Base-by-base conservation (phyloP, 2,329 filamentous ascomycete species). In the Alternaria sp. region DNA sequence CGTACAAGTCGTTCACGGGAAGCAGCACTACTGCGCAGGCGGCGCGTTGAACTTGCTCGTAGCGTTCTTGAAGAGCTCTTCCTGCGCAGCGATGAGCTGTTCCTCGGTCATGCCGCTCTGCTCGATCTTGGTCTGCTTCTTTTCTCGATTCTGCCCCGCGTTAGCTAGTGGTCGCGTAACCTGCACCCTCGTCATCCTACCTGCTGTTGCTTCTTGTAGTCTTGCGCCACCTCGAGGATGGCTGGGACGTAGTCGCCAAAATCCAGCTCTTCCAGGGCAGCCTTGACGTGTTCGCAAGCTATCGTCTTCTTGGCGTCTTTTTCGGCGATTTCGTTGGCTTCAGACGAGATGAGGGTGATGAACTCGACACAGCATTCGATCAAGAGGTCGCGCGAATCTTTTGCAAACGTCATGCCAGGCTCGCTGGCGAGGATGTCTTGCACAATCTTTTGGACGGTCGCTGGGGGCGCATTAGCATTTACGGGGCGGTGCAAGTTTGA, bases 321-420 rank as follows among this genome's bases (percentile, higher is more conserved):
- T 79, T 99, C 95, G 12, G 94, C 96, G 67, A 99, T 99, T 74
- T 99, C 95, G 80, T 99, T 99, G 64, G 95, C 95, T 82, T 99
- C 94, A 49, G 93, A 97, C n/a, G 94, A 97, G 71, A 99, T 92
- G 74, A 99, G 88, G 18, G 95, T 98, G 80, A 99, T 97, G 80
- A 99, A 99, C 80, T 99, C 95, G 74, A 99, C 94, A 76, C 95
- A 99, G 83, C 95, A 98, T 83, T 98, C 95, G 74, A 99, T 99
- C 54, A 99, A 85, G 3, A 98, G 85, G 76, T 99, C 95, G 62
- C 95, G 90, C 12, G 94, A 94, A 73, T 99, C 95, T 79, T 97
- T 97, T 44, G 94, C 92, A 77, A 98, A 98, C 2, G 92, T 90
- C 64, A 97, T 87, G 52, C 93, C 92, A 18, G 86, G 85, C 50